Percentiles rank a stretch among this genome's conserved stretches.
Conservation (phyloP, 352 stramenopile species). For the Pythium rhizo-oryzae region DNA sequence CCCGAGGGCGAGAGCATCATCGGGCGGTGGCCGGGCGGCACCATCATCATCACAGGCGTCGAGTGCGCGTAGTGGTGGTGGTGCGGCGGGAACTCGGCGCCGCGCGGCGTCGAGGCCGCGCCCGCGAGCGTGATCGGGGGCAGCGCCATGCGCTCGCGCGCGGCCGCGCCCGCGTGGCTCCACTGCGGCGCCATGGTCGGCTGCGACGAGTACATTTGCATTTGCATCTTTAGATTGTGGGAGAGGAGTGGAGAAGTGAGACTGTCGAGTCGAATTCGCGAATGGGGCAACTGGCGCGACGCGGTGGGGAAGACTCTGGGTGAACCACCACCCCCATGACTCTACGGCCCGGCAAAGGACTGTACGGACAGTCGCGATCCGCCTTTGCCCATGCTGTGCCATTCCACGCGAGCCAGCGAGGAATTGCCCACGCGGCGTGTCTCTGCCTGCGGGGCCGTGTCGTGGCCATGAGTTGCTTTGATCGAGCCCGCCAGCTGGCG, state of each 20-base stretch:
- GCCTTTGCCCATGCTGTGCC: constrained; percentile 13
- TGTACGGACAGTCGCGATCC: not conserved
- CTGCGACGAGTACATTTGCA: constrained; percentile 21
- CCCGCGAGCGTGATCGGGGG: constrained; percentile 43
- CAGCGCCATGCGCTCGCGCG: constrained; percentile 60
- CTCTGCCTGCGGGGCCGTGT: constrained; percentile 5
- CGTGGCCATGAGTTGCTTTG: constrained; percentile 22
- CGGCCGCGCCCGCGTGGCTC: constrained; percentile 15
- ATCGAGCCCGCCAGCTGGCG: constrained; percentile 16
- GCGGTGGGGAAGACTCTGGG: not conserved
- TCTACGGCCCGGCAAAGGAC: constrained; percentile 11
- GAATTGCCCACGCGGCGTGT: constrained; percentile 15
- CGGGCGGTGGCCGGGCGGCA: constrained; percentile 21
- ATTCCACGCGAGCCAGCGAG: constrained; percentile 16
- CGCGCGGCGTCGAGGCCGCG: constrained; percentile 9
- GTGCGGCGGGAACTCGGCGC: constrained; percentile 5
- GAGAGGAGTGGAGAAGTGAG: constrained; percentile 1
- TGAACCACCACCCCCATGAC: not conserved
- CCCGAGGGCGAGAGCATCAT: constrained; percentile 32
- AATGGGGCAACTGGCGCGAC: not conserved
- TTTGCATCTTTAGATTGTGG: constrained; percentile 5
- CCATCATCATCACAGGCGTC: constrained; percentile 34
- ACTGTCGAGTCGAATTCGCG: constrained; percentile 7
- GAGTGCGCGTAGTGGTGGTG: constrained; percentile 15
- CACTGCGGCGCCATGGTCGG: constrained; percentile 16